A percentile compares a stretch with the other conserved stretches of the same genome.
These are phyloP conservation scores for Chara braunii DNA, from an alignment of 139 green algal genomes.

Conservation along the genomic window DNA sequence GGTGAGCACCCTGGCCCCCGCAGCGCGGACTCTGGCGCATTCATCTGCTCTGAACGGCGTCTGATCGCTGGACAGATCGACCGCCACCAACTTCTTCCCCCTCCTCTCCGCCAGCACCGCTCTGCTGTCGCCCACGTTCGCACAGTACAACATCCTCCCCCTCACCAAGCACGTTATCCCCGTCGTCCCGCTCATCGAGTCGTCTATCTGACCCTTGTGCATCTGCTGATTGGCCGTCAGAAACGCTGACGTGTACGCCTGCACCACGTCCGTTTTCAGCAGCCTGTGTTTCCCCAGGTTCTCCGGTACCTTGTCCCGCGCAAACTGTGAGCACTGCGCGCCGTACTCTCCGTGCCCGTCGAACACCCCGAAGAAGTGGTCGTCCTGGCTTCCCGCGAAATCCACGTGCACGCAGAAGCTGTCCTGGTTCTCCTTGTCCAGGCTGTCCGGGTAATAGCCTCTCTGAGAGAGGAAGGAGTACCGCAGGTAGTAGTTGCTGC, in stretches of 20 bases:
- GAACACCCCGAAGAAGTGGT: constrained; percentile 69
- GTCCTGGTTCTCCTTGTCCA: constrained; percentile 87
- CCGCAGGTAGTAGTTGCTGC: constrained; percentile 43
- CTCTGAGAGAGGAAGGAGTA: constrained; percentile 76
- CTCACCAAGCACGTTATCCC: constrained; percentile 65
- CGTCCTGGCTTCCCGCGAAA: constrained; percentile 60
- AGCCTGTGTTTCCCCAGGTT: constrained; percentile 47
- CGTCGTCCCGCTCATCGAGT: constrained; percentile 77
- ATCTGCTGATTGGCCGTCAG: constrained; percentile 68
- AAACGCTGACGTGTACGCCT: constrained; percentile 56
- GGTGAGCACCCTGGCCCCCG: constrained; percentile 78
- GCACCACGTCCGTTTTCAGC: constrained; percentile 17
- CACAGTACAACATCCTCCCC: constrained; percentile 58
- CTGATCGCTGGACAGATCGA: constrained; percentile 42
- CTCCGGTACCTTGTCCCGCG: constrained; percentile 58
- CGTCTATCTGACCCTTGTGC: constrained; percentile 54
- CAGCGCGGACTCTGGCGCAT: constrained; percentile 68
- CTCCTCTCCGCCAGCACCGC: constrained; percentile 65
- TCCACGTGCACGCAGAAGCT: constrained; percentile 52
- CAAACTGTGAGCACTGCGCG: constrained; percentile 50
- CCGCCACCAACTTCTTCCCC: constrained; percentile 21
- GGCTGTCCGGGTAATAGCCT: constrained; percentile 81
- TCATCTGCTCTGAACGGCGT: constrained; percentile 68
- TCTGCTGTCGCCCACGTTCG: constrained; percentile 88
- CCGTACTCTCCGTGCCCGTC: constrained; percentile 61